Evolutionary conservation across 495 filamentous ascomycete species (phyloP), one percentile per base, ranked within the genome.

Genomic region (Thermothielavioides terrestris): DNA sequence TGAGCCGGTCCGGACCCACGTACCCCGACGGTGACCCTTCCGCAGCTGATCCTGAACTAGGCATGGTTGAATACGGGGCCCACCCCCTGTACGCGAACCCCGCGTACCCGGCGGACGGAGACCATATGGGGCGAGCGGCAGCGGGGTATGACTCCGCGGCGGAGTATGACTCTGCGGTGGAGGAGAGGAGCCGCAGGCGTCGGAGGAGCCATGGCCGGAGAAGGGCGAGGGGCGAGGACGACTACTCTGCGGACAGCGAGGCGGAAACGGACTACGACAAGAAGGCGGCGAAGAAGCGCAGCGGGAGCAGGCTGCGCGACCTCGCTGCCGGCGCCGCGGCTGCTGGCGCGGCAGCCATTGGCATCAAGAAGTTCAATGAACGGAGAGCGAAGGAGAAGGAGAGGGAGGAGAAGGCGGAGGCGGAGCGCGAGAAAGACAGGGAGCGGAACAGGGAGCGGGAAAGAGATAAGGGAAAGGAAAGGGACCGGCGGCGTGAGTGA

Each of bases 61-160:
- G 80, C 50, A 74, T 92, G 69, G 87, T 94, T 69, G 85, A 89
- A 65, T 91, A 91, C 69, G 88, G 85, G 53, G 75, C 78, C 37
- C 75, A 79, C 39, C 81, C 82, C 42, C 75, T 86, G 30, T 68
- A 76, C 59, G 59, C 31, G 23, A 39, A 54, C 23, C 51, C 54
- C 41, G 27, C 40, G 20, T 36, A 47, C 34, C 54, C 58, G 34
- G 40, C 10, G 54, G 34, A 46, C 36, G 42, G 46, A 27, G 23
- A 52, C 35, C n/a, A 47, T 3, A 38, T 32, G 51, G 44, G 47
- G 39, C 46, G 17, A 9, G 50, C 41, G 20, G 41, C 39, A 41
- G 51, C 41, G 47, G 60, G 56, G 45, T 63, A 65, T 49, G 65
- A 64, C 6, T 64, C 61, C 44, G 63, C 64, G 47, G 52, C 55